Percentiles rank a stretch among this genome's conserved stretches.
Conservation (phyloP, 2,329 filamentous ascomycete genomes). For the Nothophoma quercina region DNA sequence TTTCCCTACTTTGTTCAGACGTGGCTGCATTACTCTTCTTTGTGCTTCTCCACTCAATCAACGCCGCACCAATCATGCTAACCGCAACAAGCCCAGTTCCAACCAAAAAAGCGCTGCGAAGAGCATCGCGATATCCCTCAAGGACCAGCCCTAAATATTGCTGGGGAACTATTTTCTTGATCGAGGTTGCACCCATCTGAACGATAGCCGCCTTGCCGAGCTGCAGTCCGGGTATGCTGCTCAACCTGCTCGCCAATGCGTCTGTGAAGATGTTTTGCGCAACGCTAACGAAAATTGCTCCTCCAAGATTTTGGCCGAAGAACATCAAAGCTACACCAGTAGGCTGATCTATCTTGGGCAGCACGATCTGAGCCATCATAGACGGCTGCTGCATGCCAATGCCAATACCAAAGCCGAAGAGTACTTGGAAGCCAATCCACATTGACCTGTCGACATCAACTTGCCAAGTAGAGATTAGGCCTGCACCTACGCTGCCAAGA, state of each 20-base stretch:
- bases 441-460: constrained; percentile 32
- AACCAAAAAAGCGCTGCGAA: constrained; percentile 5
- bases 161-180: neutral
- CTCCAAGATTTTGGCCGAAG: constrained; percentile 54
- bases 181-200: constrained; percentile 1
- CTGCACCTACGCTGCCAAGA: constrained; percentile 49
- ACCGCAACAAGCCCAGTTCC: constrained; percentile 1
- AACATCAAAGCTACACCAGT: constrained; percentile 43
- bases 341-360: constrained; percentile 46
- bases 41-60: constrained; percentile 1
- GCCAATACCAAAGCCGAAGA: constrained; percentile 45
- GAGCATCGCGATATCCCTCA: neutral
- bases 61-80: constrained; percentile 2
- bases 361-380: constrained; percentile 49
- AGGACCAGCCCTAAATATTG: neutral
- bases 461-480: constrained; percentile 49
- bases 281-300: constrained; percentile 52
- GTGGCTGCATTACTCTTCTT: too few species aligned
- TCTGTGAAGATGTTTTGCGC: constrained; percentile 46
- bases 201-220: neutral
- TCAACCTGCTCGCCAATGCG: constrained; percentile 17
- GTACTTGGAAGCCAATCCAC: constrained; percentile 34
- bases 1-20: too few species aligned
- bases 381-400: constrained; percentile 51
- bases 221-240: constrained; percentile 12